Base-by-base conservation (phyloP, 2,329 filamentous ascomycete genomes). In the Fragosphaeria purpurea region DNA sequence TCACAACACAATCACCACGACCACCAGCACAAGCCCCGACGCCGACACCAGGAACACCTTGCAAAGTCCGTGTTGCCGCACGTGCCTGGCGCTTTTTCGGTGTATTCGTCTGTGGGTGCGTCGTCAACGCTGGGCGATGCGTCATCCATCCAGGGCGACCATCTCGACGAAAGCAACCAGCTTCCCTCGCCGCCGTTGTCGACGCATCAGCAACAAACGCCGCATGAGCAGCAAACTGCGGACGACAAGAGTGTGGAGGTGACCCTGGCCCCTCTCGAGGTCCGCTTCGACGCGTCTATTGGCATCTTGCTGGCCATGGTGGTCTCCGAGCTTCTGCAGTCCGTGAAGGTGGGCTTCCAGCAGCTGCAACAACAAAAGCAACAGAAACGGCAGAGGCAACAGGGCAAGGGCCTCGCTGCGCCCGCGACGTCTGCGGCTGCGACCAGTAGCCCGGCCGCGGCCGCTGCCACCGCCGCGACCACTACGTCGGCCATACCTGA, bases 31-130 rank as follows among this genome's bases (percentile, higher is more conserved):
- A 10, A n/a, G 22, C n/a, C n/a, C 38, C 42, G 39, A 4, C 47
- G 46, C 9, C 45, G 35, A 10, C 11, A 54, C 50, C 1, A 53
- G 49, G 31, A 50, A 2, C 51, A 59, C 7, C 51, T 72, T 60
- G 51, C 60, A 0, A 64, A 59, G 39, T 75, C 72, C 2, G 54
- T 68, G 9, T 69, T 70, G n/a, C 71, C 73, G 0, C 70, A 80
- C 58, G 61, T 82, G 4, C 80, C 80, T 1, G 82, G 80, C 1
- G 73, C 80, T 3, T 84, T 84, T 60, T 84, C 80, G 0, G 65
- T 77, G 2, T 64, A 74, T 48, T 64, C 56, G 10, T 40, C 54
- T 10, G 51, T 46, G 5, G 55, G 54, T 6, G 47, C 50, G 4
- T 41, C 54, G 4, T 52, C 54, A 1, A 46, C 43, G 4, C 32